Evolutionary conservation across 1,284 basidiomycete genomes (phyloP).

Genomic region (Microbotryum lychnidis-dioicae): DNA sequence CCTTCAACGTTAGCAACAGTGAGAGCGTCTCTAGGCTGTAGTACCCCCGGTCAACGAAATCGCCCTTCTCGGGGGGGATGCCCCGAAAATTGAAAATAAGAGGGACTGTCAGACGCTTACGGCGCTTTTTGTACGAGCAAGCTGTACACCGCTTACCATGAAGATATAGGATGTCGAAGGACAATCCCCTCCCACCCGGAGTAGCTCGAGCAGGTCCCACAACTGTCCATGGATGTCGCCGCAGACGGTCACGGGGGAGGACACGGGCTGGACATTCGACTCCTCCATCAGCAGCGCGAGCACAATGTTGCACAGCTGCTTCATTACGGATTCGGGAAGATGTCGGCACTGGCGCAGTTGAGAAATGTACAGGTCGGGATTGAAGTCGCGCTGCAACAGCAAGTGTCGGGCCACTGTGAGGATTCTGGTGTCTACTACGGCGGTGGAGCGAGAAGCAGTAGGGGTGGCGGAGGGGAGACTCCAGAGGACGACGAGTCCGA

Average conservation of each 20-base stretch:
- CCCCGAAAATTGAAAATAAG: not conserved
- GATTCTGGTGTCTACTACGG: no score
- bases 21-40: constrained; percentile 96
- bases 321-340: constrained; percentile 83
- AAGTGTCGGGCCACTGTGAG: not conserved
- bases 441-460: no score
- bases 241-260: constrained; percentile 94
- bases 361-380: constrained; percentile 12
- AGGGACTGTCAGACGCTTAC: no score
- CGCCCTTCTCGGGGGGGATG: constrained; percentile 54
- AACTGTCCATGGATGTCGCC: constrained; percentile 98
- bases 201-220: constrained; percentile 86
- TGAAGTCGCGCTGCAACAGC: not conserved
- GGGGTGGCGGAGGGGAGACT: no score
- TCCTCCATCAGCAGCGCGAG: constrained; percentile 86
- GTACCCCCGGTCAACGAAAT: constrained; percentile 95
- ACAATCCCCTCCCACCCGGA: constrained; percentile 78
- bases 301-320: constrained; percentile 75
- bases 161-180: constrained; percentile 93
- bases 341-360: constrained; percentile 76
- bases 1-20: constrained; percentile 78
- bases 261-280: constrained; percentile 94
- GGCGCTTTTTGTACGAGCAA: not conserved
- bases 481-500: no score
- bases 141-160: constrained; percentile 55